Evolutionary conservation across 345 rosid species (phyloP).

Genomic region (Brassica napus): DNA sequence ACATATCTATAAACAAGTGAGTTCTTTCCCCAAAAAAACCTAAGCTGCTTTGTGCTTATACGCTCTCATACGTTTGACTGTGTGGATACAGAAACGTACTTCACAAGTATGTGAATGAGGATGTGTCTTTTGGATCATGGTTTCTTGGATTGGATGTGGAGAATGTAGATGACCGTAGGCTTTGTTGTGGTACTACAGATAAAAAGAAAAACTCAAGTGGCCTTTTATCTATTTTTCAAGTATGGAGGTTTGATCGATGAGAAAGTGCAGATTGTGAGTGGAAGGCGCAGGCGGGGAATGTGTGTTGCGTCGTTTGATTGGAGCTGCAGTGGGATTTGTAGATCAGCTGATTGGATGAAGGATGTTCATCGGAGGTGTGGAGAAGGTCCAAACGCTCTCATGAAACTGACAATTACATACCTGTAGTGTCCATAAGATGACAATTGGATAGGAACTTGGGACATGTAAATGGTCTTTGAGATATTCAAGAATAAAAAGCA

Average conservation of each 20-base stretch:
- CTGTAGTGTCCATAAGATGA: not conserved
- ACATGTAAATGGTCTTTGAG: not conserved
- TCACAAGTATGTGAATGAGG: constrained; percentile 88
- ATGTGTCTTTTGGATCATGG: constrained; percentile 96
- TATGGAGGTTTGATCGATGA: too few species aligned
- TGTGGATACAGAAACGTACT: constrained; percentile 62
- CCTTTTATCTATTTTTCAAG: too few species aligned
- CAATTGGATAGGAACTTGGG: not conserved
- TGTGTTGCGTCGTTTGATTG: too few species aligned
- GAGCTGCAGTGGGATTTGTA: too few species aligned
- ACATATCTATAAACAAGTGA: constrained; percentile 83
- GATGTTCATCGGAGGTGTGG: too few species aligned
- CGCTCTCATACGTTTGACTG: not conserved
- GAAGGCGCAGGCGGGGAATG: too few species aligned
- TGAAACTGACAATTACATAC: too few species aligned
- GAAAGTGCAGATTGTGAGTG: too few species aligned
- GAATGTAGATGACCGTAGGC: constrained; percentile 93
- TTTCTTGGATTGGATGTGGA: constrained; percentile 93
- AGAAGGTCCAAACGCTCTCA: too few species aligned
- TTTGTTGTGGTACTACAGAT: constrained; percentile 98
- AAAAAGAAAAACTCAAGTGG: not conserved
- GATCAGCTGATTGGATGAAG: too few species aligned
- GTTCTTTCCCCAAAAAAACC: constrained; percentile 11
- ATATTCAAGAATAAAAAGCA: not conserved
- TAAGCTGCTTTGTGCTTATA: too few species aligned